These are phyloP conservation scores for Castanea sativa DNA, from an alignment of 306 rosid species.

Conservation along the genomic window DNA sequence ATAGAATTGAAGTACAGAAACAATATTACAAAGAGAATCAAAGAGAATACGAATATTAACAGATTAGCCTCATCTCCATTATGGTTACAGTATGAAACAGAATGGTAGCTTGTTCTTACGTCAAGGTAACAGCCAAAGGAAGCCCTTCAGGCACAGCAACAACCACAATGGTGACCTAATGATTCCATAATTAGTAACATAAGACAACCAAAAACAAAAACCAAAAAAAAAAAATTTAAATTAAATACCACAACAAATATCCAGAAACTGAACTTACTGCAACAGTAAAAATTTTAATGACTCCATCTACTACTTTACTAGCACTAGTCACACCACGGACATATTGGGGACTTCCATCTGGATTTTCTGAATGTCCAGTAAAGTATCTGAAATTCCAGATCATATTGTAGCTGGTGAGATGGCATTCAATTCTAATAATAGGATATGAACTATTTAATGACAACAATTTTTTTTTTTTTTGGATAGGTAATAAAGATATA, in stretches of 20 bases:
- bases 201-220: background rate
- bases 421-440: conserved; percentile 2
- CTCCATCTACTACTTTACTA: conserved; percentile 55
- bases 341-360: conserved; percentile 48
- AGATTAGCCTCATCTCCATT: conserved; percentile 7
- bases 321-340: conserved; percentile 50
- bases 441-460: conserved; percentile 1
- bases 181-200: conserved; percentile 35
- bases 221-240: background rate
- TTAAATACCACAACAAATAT: conserved; percentile 2
- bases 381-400: conserved; percentile 64
- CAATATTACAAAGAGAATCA: conserved; percentile 24
- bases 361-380: conserved; percentile 55
- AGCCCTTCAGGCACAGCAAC: conserved; percentile 99
- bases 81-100: conserved; percentile 11
- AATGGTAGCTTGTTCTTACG: conserved; percentile 51
- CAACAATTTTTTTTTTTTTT: conserved; percentile 4
- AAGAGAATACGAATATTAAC: conserved; percentile 14
- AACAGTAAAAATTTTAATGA: conserved; percentile 79
- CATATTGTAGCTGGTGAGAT: conserved; percentile 23
- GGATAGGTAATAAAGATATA: too few relatives aligned
- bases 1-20: conserved; percentile 11
- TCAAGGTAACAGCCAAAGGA: conserved; percentile 96
- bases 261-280: conserved; percentile 67
- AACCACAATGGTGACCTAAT: conserved; percentile 96